Evolutionary conservation across 257 asterid genomes (phyloP), one percentile per base, ranked within the genome.

Genomic region (Scutellaria minor): DNA sequence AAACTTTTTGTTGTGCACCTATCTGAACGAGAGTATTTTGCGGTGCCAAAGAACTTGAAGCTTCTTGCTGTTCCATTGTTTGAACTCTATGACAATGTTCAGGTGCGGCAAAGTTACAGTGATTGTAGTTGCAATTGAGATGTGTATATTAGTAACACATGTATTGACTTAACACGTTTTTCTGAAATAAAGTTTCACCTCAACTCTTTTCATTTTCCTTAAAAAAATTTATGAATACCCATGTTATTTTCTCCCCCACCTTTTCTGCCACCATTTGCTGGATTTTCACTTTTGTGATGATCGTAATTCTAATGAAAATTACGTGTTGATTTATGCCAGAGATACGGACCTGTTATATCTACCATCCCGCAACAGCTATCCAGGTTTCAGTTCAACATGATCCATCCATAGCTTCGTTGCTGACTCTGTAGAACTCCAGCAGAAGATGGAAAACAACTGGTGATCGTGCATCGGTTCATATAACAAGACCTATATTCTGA

Each of bases 61-160:
- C 98, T 95, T 75, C 96, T 95, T 51, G 99, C 98, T 37, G 99
- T 95, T 81, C 99, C 99, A 48, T 73, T 95, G 75, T 95, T 95
- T 80, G 99, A 95, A 79, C 95, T 95, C 12, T 95, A 92, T 27
- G 99, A 92, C 88, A 92, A 95, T 81, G 97, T 92, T 78, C 97
- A 95, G 99, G 99, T 95, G 2, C 76, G 45, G 71, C 6, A 18
- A 69, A 54, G 20, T 22, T 51, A 60, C 10, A 46, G 48, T 50
- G 6, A 3, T 48, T 66, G 14, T 6, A 27, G 39, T 7, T 40
- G n/a, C 14, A 47, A 47, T 47, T 47, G 15, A 12, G 11, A 31
- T 31, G 37, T 31, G 2, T 44, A 7, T 14, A 6, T 8, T 18
- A 18, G 18, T 18, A 18, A 0, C 18, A 18, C 18, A 18, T 18